Evolutionary conservation across 1,284 basidiomycete genomes (phyloP), one percentile per base, ranked within the genome.

Genomic region (Puccinia polysora): DNA sequence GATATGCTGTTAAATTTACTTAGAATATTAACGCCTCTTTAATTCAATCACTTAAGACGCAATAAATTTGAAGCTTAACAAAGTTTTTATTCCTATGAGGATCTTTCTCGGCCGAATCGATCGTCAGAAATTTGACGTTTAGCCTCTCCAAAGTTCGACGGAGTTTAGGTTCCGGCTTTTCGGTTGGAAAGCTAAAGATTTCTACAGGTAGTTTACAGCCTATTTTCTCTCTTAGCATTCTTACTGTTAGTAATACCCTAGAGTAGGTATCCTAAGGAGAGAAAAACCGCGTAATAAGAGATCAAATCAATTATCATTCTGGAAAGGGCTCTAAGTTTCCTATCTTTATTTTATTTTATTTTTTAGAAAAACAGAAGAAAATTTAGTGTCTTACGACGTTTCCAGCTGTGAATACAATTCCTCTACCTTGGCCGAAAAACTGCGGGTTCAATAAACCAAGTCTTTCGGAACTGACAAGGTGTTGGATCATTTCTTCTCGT

Each of bases 351-450:
- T n/a, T n/a, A n/a, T n/a, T n/a, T n/a, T n/a, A n/a, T n/a, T n/a
- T 78, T 2, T 18, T 0, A 0, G 2, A 15, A 30, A n/a, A n/a
- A 25, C 7, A 20, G 8, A 36, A 2, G 20, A 2, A 30, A 8
- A 5, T 18, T 32, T n/a, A 53, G 18, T n/a, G 18, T 8, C 36
- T 52, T 12, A 65, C 75, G 36, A 80, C 81, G 75, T 83, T 83
- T 4, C 83, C 82, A n/a, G 82, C 82, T 25, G 81, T 80, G 76
- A 81, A 80, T 32, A 84, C 82, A 50, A 83, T 80, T 0, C 82
- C 82, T 32, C 80, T 73, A 6, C 73, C 74, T 43, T 65, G 34
- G 28, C 56, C 58, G 71, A 70, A 38, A 74, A 53, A 50, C 30
- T 73, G 6, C 25, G 36, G 25, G 72, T 73, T 58, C 25, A 75